A percentile compares a stretch with the other conserved stretches of the same genome.
Conservation (phyloP, 768 basidiomycete genomes). For the Termitomyces sp. region DNA sequence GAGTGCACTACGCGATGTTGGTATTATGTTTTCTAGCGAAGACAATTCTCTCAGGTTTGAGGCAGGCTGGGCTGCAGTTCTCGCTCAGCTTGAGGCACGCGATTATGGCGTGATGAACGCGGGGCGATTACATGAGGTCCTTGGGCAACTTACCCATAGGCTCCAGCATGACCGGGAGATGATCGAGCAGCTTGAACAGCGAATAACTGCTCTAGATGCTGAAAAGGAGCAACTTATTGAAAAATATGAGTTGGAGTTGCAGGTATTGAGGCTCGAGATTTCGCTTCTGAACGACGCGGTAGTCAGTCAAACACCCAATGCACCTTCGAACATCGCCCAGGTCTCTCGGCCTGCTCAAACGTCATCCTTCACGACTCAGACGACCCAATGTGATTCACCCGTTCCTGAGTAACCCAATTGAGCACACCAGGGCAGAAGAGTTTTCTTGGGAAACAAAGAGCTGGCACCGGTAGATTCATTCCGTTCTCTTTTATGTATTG, state of each 20-base stretch:
- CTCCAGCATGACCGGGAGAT: slow-evolving; percentile 13
- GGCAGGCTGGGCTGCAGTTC: slow-evolving; percentile 12
- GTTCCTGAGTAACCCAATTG: too few relatives aligned
- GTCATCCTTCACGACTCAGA: neutral
- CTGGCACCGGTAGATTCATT: too few relatives aligned
- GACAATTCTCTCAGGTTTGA: slow-evolving; percentile 14
- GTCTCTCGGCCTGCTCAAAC: neutral
- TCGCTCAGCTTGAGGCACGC: slow-evolving; percentile 11
- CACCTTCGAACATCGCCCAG: neutral
- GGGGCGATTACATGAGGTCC: slow-evolving; percentile 10
- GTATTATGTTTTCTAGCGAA: slow-evolving; percentile 11
- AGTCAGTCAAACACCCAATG: neutral
- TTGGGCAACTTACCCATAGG: slow-evolving; percentile 7
- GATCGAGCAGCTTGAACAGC: slow-evolving; percentile 9
- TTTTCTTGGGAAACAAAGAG: too few relatives aligned
- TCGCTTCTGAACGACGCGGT: slow-evolving; percentile 5
- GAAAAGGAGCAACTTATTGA: slow-evolving; percentile 8
- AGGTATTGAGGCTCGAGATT: slow-evolving; percentile 3
- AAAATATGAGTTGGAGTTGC: slow-evolving; percentile 8
- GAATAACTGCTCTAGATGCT: slow-evolving; percentile 2
- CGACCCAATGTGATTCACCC: neutral
- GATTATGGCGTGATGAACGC: slow-evolving; percentile 10
- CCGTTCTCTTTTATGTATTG: too few relatives aligned
- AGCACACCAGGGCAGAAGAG: too few relatives aligned
- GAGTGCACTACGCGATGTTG: slow-evolving; percentile 8